Percentiles rank a stretch among this genome's conserved stretches.
Conservation (phyloP, 139 green algal species). For the Raphidocelis subcapitata region DNA sequence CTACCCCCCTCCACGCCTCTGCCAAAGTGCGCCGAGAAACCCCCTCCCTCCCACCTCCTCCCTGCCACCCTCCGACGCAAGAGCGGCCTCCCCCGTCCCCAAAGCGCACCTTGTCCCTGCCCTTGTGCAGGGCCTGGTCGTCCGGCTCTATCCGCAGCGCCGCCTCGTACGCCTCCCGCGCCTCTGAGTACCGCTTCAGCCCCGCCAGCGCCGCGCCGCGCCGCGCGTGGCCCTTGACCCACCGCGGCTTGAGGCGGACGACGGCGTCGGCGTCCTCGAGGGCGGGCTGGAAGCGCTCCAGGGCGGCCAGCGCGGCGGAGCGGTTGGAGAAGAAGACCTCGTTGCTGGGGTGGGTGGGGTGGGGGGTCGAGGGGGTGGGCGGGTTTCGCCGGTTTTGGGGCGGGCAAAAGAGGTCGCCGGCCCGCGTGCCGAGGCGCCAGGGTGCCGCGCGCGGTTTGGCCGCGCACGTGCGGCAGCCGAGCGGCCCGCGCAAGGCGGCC, state of each 20-base stretch:
- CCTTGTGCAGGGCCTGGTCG: constrained; percentile 49
- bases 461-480: neutral
- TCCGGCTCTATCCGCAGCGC: constrained; percentile 71
- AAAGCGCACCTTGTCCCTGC: constrained; percentile 40
- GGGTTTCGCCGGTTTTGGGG: neutral
- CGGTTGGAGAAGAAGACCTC: constrained; percentile 84
- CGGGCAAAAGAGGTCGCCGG: neutral
- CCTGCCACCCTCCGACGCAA: neutral
- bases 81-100: neutral
- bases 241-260: constrained; percentile 25
- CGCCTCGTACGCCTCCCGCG: constrained; percentile 62
- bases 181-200: constrained; percentile 53
- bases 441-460: neutral
- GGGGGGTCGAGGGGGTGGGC: neutral
- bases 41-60: neutral
- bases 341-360: constrained; percentile 34
- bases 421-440: too few relatives aligned
- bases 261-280: constrained; percentile 52
- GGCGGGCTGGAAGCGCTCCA: constrained; percentile 55
- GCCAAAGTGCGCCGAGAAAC: neutral
- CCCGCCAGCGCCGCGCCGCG: constrained; percentile 38
- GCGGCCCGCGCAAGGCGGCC: neutral
- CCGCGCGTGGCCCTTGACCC: constrained; percentile 51
- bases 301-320: constrained; percentile 53
- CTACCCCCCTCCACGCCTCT: neutral